phyloP scores from a whole-genome alignment of 192 early-diverging fungal species.

The Pecoramyces ruminantium region DNA sequence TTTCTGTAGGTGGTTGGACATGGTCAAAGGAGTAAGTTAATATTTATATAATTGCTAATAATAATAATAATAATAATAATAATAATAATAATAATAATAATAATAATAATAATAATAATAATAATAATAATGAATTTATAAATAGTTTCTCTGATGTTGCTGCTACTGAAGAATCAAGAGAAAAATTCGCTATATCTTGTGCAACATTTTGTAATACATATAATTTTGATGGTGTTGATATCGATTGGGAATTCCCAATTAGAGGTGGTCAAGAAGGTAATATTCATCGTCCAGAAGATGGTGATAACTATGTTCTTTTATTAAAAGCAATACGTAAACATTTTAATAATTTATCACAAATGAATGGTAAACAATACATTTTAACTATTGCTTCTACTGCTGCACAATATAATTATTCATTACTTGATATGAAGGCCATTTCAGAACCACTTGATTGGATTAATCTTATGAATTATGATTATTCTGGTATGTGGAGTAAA shows the following conservation, averaged over 20 bases:
- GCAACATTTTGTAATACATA: constrained; percentile 19
- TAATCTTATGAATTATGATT: background rate
- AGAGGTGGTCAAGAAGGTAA: constrained; percentile 34
- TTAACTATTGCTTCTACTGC: constrained; percentile 53
- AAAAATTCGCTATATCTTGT: constrained; percentile 37
- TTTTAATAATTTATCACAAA: constrained; percentile 35
- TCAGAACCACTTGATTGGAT: constrained; percentile 12
- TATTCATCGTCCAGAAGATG: constrained; percentile 47
- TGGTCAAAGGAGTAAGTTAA: constrained; percentile 37
- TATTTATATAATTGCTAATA: too few relatives aligned
- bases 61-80: too few relatives aligned
- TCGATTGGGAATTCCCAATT: constrained; percentile 65
- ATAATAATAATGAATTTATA: too few relatives aligned
- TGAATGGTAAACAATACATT: constrained; percentile 25
- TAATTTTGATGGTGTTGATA: constrained; percentile 35
- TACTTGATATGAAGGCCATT: constrained; percentile 35
- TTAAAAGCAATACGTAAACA: constrained; percentile 48
- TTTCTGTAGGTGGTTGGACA: constrained; percentile 67
- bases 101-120: too few relatives aligned
- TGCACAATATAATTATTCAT: constrained; percentile 56
- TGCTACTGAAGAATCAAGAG: constrained; percentile 17
- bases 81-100: too few relatives aligned
- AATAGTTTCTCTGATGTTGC: constrained; percentile 41
- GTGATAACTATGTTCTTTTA: constrained; percentile 56
- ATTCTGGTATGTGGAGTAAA: constrained; percentile 10